Conservation (phyloP, 2,329 filamentous ascomycete genomes). For the Fusarium continuum region DNA sequence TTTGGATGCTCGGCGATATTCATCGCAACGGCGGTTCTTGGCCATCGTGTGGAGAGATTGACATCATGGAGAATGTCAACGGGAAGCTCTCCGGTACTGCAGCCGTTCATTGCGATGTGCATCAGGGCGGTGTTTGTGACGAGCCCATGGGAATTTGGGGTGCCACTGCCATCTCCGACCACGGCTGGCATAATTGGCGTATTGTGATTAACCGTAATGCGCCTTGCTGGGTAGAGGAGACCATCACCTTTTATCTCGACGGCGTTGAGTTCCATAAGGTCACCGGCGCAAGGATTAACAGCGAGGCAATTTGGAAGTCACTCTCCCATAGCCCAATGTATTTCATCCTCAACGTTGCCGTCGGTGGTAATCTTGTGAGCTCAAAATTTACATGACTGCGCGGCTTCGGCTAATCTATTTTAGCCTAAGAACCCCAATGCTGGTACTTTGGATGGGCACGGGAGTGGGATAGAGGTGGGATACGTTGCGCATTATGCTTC, state of each 20-base stretch:
- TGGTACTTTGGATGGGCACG: slow-evolving; percentile 53
- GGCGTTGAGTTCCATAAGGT: slow-evolving; percentile 54
- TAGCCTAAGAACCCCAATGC: slow-evolving; percentile 58
- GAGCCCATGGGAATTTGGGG: slow-evolving; percentile 55
- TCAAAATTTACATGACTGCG: background rate
- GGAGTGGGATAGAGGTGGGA: slow-evolving; percentile 58
- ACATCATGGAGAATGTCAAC: slow-evolving; percentile 36
- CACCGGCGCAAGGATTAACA: slow-evolving; percentile 53
- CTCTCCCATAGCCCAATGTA: slow-evolving; percentile 59
- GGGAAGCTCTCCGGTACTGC: slow-evolving; percentile 4
- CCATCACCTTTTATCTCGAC: slow-evolving; percentile 58
- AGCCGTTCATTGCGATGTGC: slow-evolving; percentile 33
- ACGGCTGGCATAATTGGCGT: slow-evolving; percentile 57
- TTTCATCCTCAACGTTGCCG: slow-evolving; percentile 62
- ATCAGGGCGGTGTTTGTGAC: slow-evolving; percentile 56
- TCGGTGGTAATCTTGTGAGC: slow-evolving; percentile 61
- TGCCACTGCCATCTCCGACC: slow-evolving; percentile 48
- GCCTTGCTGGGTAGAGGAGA: slow-evolving; percentile 55
- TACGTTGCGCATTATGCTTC: slow-evolving; percentile 54
- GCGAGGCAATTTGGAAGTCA: slow-evolving; percentile 56
- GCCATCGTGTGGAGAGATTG: slow-evolving; percentile 37
- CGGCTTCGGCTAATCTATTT: slow-evolving; percentile 4
- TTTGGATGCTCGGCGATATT: slow-evolving; percentile 39
- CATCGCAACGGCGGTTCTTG: slow-evolving; percentile 35
- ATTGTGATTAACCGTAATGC: slow-evolving; percentile 58